Evolutionary conservation across 2,329 filamentous ascomycete species (phyloP), one percentile per base, ranked within the genome.

Genomic region (Eutypa lata): DNA sequence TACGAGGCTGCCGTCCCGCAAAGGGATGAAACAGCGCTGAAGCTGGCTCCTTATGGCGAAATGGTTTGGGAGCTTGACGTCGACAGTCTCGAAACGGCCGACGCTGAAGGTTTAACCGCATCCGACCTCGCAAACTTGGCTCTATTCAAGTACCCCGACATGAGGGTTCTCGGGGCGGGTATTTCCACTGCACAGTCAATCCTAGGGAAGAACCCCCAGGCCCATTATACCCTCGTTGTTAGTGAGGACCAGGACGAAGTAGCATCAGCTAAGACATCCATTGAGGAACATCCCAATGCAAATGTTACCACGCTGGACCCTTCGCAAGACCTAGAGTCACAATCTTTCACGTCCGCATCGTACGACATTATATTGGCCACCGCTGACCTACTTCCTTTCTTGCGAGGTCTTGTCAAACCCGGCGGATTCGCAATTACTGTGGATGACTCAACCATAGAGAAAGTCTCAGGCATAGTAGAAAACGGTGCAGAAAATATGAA

Each of bases 1-100:
- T 68, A 69, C 49, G 68, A 70, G 46, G 67, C 65, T 11, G 66
- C 63, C 2, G 60, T 69, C 8, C 63, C 66, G 1, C 63, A 65
- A 48, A 60, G 58, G 42, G 47, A 50, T 1, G 54, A 56, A 18
- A 46, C 43, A 4, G 50, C 54, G 3, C 46, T 61, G 7, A 43
- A 53, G 47, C 50, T 55, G 13, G 55, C 54, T 10, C 58, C 63
- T 2, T 67, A 66, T 46, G 61, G 61, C 2, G 57, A 65, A 50
- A 61, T 68, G 56, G 48, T 48, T 21, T 68, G 63, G 62, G 51
- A 61, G 38, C 58, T 53, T 10, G 66, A 67, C 45, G 43, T 67
- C 31, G 64, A 64, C 31, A 58, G 22, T 40, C 45, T 57, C 8
- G 49, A 18, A 7, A 51, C 35, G 28, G 46, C 47, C 18, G 37